A percentile compares a stretch with the other conserved stretches of the same genome.
phyloP scores from a whole-genome alignment of 805 yeast genomes.

The Jamesozyma jinghongensis region DNA sequence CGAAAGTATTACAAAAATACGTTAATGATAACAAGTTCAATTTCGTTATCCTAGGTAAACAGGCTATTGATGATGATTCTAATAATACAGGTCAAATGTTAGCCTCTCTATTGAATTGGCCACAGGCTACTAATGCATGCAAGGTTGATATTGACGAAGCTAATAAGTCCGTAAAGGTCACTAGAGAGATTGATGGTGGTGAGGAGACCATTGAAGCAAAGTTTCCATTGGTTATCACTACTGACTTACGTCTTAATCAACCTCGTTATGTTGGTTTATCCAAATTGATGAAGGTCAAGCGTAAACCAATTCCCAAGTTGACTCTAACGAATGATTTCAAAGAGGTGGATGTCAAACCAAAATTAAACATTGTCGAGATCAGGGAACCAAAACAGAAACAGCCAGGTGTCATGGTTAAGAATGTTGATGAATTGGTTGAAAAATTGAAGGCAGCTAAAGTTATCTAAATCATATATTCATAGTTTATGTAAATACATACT shows the following conservation, averaged over 20 bases:
- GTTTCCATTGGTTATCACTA: constrained; percentile 79
- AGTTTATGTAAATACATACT: not conserved
- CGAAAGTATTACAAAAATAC: constrained; percentile 69
- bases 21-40: constrained; percentile 66
- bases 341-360: constrained; percentile 46
- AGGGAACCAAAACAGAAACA: constrained; percentile 79
- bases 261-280: constrained; percentile 96
- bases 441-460: constrained; percentile 74
- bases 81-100: constrained; percentile 96
- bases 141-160: constrained; percentile 58
- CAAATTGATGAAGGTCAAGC: constrained; percentile 96
- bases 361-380: constrained; percentile 61
- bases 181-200: constrained; percentile 95
- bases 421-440: constrained; percentile 72
- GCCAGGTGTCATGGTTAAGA: constrained; percentile 71
- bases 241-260: constrained; percentile 87
- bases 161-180: constrained; percentile 49
- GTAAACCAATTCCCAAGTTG: constrained; percentile 75
- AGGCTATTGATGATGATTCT: constrained; percentile 91
- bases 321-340: constrained; percentile 54
- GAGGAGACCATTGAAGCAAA: constrained; percentile 68
- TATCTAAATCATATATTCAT: constrained; percentile 32
- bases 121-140: constrained; percentile 93
- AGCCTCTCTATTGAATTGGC: constrained; percentile 90
- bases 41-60: constrained; percentile 86